Base-by-base conservation (phyloP, 768 basidiomycete species). In the Xanthoconium stramineum region DNA sequence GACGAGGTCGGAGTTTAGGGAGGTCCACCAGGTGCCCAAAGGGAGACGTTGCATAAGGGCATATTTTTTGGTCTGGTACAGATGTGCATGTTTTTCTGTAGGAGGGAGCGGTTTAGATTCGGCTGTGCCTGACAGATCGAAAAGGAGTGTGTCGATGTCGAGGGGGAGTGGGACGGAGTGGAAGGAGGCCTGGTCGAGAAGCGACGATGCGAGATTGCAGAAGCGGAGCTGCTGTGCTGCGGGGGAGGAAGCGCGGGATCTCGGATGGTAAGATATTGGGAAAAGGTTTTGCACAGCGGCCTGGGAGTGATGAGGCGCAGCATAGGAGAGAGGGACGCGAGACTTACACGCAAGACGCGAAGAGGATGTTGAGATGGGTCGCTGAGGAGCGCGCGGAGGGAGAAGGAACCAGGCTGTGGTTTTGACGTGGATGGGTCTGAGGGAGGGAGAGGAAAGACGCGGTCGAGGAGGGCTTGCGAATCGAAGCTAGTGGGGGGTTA, bases 1-100 rank as follows among this genome's bases (percentile, higher is more conserved):
- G 35, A 67, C 75, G 52, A 65, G 68, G 52, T 69, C 77, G 20
- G 83, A 78, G 64, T 78, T 80, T 52, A 86, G 79, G 29, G 91
- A 90, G 15, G 89, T 80, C 86, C 89, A 94, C 76, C 84, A 91
- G 56, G 87, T 85, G 38, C 85, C 89, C 2, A 77, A 80, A 1
- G 91, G 89, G 8, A 94, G 76, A 56, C 84, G 85, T 64, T 94
- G 91, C 61, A 92, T 78, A 45, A 94, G 81, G 4, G 91, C 90
- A 71, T 86, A 91, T 64, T 78, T 82, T 51, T 79, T 82, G n/a
- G 51, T 44, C 70, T 74, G 50, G 58, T 64, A 45, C 32, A 50
- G 28, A 47, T 57, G 72, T 61, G 57, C 72, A 59, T 44, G 71
- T 55, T 61, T 74, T 61, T 64, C 69, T 24, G 66, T 62, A 28